Percentiles rank a stretch among this genome's conserved stretches.
phyloP scores from a whole-genome alignment of 768 basidiomycete genomes.

The Suillus subaureus region DNA sequence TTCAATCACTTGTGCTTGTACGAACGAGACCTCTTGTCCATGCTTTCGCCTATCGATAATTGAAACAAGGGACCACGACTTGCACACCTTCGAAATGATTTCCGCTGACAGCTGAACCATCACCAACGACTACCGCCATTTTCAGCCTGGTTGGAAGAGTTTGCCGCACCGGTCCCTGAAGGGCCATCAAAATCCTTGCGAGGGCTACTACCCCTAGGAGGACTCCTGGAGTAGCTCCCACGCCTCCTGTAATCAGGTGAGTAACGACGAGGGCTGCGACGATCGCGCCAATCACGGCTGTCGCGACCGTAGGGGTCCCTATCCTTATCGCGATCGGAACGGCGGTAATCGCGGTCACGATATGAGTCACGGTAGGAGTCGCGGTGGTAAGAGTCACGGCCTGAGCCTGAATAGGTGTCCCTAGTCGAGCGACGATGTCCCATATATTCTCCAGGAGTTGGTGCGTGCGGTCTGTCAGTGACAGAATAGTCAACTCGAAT shows the following conservation, averaged over 20 bases:
- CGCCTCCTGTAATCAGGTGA: conserved; percentile 79
- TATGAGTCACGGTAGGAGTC: conserved; percentile 46
- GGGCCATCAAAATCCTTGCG: conserved; percentile 51
- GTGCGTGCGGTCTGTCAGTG: conserved; percentile 90
- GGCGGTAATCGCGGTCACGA: conserved; percentile 48
- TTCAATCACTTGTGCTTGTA: conserved; percentile 42
- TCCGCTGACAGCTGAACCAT: conserved; percentile 32
- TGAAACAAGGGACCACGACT: conserved; percentile 28
- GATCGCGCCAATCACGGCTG: conserved; percentile 76
- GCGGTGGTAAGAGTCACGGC: conserved; percentile 49
- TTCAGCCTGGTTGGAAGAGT: conserved; percentile 40
- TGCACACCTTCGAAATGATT: conserved; percentile 15
- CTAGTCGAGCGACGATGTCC: conserved; percentile 73
- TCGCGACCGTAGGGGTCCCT: conserved; percentile 72
- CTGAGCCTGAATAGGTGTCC: conserved; percentile 42
- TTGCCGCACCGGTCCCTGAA: conserved; percentile 37
- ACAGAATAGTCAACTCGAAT: conserved; percentile 98
- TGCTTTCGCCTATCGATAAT: conserved; percentile 31
- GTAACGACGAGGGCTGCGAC: conserved; percentile 74
- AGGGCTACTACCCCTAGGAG: conserved; percentile 71
- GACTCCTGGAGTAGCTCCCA: conserved; percentile 78
- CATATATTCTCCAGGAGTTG: conserved; percentile 98
- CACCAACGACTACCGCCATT: conserved; percentile 65
- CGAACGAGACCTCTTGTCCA: conserved; percentile 47
- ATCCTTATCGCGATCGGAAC: conserved; percentile 48